Evolutionary conservation across 2,329 filamentous ascomycete genomes (phyloP).

Genomic region (Fusarium sp.): DNA sequence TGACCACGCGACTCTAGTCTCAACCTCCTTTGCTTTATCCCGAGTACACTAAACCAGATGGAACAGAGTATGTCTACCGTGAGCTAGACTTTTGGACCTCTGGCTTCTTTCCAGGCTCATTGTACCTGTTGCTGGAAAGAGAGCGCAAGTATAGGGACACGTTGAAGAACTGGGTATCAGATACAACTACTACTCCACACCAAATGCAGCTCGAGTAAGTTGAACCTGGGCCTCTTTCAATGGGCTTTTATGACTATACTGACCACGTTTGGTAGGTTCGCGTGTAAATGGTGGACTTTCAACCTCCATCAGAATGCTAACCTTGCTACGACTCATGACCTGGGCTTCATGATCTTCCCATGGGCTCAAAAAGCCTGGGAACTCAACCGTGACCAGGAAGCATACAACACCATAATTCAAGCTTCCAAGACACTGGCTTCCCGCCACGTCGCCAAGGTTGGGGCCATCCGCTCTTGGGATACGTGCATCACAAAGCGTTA

Average conservation of each 20-base stretch:
- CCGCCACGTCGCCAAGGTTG: constrained; percentile 54
- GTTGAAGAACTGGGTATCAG: not conserved
- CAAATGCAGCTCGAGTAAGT: constrained; percentile 1
- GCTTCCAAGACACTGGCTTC: constrained; percentile 56
- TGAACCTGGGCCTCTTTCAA: not conserved
- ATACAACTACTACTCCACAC: not conserved
- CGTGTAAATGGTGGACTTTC: constrained; percentile 20
- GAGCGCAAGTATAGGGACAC: constrained; percentile 45
- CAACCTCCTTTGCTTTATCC: constrained; percentile 50
- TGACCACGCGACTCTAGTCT: not conserved
- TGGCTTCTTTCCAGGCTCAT: constrained; percentile 58
- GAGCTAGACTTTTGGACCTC: constrained; percentile 59
- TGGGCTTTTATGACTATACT: not conserved
- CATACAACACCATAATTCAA: constrained; percentile 53
- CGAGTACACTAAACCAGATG: constrained; percentile 57
- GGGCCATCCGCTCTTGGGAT: constrained; percentile 62
- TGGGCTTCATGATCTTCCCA: constrained; percentile 61
- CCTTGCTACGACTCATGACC: constrained; percentile 57
- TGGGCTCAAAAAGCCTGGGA: constrained; percentile 58
- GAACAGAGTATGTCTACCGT: constrained; percentile 56
- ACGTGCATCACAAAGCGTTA: constrained; percentile 58
- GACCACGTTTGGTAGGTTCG: not conserved
- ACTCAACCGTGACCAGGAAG: constrained; percentile 54
- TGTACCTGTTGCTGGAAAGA: constrained; percentile 56
- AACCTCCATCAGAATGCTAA: constrained; percentile 54